Base-by-base conservation (phyloP, 495 filamentous ascomycete species). In the Neurospora intermedia region DNA sequence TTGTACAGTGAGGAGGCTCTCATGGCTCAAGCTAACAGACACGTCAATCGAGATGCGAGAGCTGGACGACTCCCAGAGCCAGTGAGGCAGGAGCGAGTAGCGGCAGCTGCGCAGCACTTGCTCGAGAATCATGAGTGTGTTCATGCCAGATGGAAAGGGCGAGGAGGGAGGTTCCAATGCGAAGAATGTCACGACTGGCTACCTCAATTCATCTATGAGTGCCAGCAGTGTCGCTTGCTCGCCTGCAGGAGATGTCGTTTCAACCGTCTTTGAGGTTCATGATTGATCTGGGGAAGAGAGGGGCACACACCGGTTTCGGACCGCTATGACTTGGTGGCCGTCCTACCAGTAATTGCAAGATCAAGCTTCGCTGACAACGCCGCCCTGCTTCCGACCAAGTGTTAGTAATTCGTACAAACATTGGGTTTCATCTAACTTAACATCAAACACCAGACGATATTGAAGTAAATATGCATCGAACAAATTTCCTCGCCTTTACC, bases 1-100 rank as follows among this genome's bases (percentile, higher is more conserved):
- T 73, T 80, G 18, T 87, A 83, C 81, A 70, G 83, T 18, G 83
- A 84, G 69, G 39, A 74, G 8, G 78, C 74, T 38, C 78, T 85
- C 5, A 69, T 77, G 13, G 74, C 71, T 10, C 76, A 81, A 46
- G 82, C 79, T 15, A 46, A 80, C 46, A 73, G 80, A 71, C 77
- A 83, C 15, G 75, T 81, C 38, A 76, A 80, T 48, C 82, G 83
- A 70, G 75, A 78, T 16, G 38, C 45, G 27, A 16, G 16, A 18
- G 72, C 1, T 11, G 1, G 15, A 5, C 71, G 0, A 35, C 16
- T 35, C 0, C 40, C 27, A 1, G 38, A 0, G 18, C 45, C 5
- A 16, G 41, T 13, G 9, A 69, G 71, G 0, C 18, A 46, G n/a
- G 7, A 11, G 8, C 5, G 10, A 15, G 16, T 62, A 27, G 35